Percentiles rank a stretch among this genome's conserved stretches.
phyloP scores from a whole-genome alignment of 2,329 filamentous ascomycete species.

The Simplicillium sp. region DNA sequence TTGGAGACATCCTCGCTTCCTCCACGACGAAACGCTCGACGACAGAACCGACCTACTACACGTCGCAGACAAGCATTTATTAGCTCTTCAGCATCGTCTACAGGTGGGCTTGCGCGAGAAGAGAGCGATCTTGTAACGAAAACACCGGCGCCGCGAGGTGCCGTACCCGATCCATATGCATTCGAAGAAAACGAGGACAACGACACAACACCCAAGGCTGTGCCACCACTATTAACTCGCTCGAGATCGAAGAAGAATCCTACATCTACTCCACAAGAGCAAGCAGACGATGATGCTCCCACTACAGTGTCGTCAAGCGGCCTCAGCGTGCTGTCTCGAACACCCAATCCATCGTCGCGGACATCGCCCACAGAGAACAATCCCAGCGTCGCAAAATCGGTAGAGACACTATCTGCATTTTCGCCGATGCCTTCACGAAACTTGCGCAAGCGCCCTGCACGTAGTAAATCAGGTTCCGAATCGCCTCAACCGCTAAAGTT shows the following conservation, averaged over 20 bases:
- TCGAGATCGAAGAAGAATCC: slow-evolving; percentile 1
- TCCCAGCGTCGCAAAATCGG: slow-evolving; percentile 15
- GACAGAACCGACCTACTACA: slow-evolving; percentile 9
- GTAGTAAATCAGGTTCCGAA: too few species aligned
- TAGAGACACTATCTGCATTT: too few species aligned
- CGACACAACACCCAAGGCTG: background rate
- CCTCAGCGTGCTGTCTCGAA: slow-evolving; percentile 28
- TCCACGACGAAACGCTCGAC: slow-evolving; percentile 9
- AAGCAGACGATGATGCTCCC: slow-evolving; percentile 1
- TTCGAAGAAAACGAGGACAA: background rate
- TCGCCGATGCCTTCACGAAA: slow-evolving; percentile 2
- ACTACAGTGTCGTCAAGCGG: slow-evolving; percentile 1
- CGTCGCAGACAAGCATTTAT: slow-evolving; percentile 15
- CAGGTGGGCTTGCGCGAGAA: too few species aligned
- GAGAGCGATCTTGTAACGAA: too few species aligned
- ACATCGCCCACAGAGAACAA: slow-evolving; percentile 25
- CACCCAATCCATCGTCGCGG: slow-evolving; percentile 25
- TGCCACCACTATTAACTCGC: slow-evolving; percentile 2
- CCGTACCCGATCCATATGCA: background rate
- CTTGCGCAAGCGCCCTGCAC: too few species aligned
- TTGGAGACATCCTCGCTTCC: slow-evolving; percentile 18
- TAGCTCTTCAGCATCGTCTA: slow-evolving; percentile 18
- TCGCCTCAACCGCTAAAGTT: too few species aligned
- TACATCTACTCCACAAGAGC: background rate
- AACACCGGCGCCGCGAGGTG: too few species aligned